phyloP scores from a whole-genome alignment of 495 filamentous ascomycete genomes.

The Oidiodendron maius region DNA sequence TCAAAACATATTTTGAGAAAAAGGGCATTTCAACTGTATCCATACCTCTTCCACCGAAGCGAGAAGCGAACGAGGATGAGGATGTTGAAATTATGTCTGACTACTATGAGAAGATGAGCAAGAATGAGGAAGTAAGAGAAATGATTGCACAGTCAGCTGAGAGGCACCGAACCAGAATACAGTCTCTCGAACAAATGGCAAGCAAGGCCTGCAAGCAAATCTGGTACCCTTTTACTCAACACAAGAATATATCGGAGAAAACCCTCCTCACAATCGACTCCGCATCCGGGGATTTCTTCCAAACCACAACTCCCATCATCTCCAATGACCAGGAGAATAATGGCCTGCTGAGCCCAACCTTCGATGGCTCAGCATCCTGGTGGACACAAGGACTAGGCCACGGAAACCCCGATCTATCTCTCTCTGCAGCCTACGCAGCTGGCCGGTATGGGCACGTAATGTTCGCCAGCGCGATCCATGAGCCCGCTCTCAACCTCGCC shows the following conservation, averaged over 20 bases:
- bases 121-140: conserved; percentile 35
- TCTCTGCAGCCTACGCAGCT: conserved; percentile 70
- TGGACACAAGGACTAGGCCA: conserved; percentile 83
- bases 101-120: conserved; percentile 53
- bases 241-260: conserved; percentile 48
- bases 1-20: conserved; percentile 54
- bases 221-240: conserved; percentile 82
- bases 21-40: conserved; percentile 49
- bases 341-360: conserved; percentile 49
- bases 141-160: conserved; percentile 26
- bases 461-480: conserved; percentile 68
- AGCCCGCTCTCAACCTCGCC: conserved; percentile 62
- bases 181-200: conserved; percentile 52
- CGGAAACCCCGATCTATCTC: conserved; percentile 57
- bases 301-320: conserved; percentile 36
- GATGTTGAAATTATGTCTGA: conserved; percentile 48
- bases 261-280: conserved; percentile 69
- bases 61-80: conserved; percentile 18
- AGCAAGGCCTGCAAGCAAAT: conserved; percentile 50
- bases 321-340: conserved; percentile 11
- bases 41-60: conserved; percentile 46
- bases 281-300: conserved; percentile 68
- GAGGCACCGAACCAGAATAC: conserved; percentile 45
- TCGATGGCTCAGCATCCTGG: conserved; percentile 78
- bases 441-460: conserved; percentile 84